phyloP scores from a whole-genome alignment of 768 basidiomycete species.

The Hericium alpestre region DNA sequence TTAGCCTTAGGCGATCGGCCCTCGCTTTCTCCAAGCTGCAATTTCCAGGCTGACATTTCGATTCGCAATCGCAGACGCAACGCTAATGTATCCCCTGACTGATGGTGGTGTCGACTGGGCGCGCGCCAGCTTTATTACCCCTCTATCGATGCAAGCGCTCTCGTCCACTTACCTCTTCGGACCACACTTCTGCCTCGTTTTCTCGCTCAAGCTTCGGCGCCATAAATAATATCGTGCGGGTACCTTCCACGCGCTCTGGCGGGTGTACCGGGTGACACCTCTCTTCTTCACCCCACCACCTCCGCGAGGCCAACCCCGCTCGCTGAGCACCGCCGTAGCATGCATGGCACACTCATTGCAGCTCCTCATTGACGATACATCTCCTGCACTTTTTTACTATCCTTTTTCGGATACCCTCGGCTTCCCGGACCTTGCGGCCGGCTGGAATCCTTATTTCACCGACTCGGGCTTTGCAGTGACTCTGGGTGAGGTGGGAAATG shows the following conservation, averaged over 20 bases:
- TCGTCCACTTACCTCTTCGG: background rate
- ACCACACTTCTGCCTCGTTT: background rate
- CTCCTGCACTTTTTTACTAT: constrained; percentile 49
- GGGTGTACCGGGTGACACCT: background rate
- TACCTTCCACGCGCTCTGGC: background rate
- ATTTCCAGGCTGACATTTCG: background rate
- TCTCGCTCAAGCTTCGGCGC: background rate
- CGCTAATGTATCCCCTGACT: background rate
- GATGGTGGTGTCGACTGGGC: background rate
- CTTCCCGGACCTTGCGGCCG: constrained; percentile 33
- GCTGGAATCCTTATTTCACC: constrained; percentile 62
- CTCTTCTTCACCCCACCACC: background rate
- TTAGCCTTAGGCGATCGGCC: background rate
- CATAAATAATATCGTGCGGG: background rate
- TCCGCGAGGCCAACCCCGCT: background rate
- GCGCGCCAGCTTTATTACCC: background rate
- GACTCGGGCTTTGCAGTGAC: constrained; percentile 35
- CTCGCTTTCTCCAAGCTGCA: background rate
- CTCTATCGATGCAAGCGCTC: background rate
- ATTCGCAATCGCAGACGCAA: background rate
- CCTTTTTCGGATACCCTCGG: constrained; percentile 50
- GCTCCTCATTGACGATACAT: constrained; percentile 53
- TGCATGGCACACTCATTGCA: constrained; percentile 29
- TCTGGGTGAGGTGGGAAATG: constrained; percentile 36
- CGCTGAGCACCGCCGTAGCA: constrained; percentile 3